Conservation (phyloP, 495 filamentous ascomycete species). For the Penicillium argentinense region DNA sequence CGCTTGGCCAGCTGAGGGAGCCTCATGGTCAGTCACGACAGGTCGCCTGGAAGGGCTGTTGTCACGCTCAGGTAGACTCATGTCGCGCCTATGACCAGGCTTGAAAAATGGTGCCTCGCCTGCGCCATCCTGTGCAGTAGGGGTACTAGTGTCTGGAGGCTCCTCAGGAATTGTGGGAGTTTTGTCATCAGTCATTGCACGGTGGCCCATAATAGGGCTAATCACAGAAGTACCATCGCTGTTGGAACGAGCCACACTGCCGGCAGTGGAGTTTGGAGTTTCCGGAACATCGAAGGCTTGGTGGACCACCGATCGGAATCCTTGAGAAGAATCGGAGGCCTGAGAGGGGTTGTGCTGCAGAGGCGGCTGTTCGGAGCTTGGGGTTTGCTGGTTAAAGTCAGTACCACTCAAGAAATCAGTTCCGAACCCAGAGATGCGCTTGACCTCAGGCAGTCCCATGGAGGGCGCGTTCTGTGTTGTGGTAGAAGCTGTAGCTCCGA, state of each 20-base stretch:
- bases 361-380: conserved; percentile 17
- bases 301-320: conserved; percentile 67
- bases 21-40: conserved; percentile 42
- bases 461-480: conserved; percentile 14
- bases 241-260: conserved; percentile 56
- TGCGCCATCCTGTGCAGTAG: conserved; percentile 18
- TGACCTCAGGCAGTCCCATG: conserved; percentile 58
- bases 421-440: conserved; percentile 65
- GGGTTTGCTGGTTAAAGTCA: conserved; percentile 16
- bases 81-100: conserved; percentile 58
- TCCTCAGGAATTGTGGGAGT: conserved; percentile 62
- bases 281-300: conserved; percentile 68
- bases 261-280: conserved; percentile 54
- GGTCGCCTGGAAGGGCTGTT: conserved; percentile 65
- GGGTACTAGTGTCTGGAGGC: conserved; percentile 36
- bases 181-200: conserved; percentile 36
- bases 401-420: conserved; percentile 33
- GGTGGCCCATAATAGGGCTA: conserved; percentile 65
- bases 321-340: conserved; percentile 22
- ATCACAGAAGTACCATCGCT: conserved; percentile 65
- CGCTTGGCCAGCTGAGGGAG: conserved; percentile 41
- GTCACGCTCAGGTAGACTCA: conserved; percentile 60
- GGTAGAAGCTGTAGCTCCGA: conserved; percentile 1
- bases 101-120: conserved; percentile 37
- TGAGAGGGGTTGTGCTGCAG: conserved; percentile 57